Percentiles rank a stretch among this genome's conserved stretches.
Evolutionary conservation across 805 yeast genomes (phyloP).

Genomic region (Jamesozyma jinghongensis): DNA sequence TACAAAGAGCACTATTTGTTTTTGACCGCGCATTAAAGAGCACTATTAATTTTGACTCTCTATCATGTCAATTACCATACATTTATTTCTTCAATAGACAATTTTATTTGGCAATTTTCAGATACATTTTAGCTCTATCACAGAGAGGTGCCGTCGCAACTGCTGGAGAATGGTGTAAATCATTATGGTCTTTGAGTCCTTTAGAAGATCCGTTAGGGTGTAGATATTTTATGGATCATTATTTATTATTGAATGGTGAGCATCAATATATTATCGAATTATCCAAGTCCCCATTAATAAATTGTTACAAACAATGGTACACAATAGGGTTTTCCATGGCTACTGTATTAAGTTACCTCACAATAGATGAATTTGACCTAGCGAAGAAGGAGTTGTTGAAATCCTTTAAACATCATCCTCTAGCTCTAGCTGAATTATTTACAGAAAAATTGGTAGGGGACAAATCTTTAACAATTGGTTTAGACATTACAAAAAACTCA

Average conservation of each 20-base stretch:
- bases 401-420: slow-evolving; percentile 53
- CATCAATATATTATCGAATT: slow-evolving; percentile 52
- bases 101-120: slow-evolving; percentile 62
- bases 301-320: slow-evolving; percentile 54
- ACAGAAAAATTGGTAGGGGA: slow-evolving; percentile 22
- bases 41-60: slow-evolving; percentile 46
- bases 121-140: slow-evolving; percentile 60
- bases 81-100: slow-evolving; percentile 68
- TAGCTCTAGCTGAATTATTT: slow-evolving; percentile 30
- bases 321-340: slow-evolving; percentile 69
- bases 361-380: slow-evolving; percentile 31
- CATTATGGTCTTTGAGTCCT: slow-evolving; percentile 60
- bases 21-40: slow-evolving; percentile 66
- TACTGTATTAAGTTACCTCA: slow-evolving; percentile 50
- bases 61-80: slow-evolving; percentile 61
- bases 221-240: slow-evolving; percentile 72
- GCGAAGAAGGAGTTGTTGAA: slow-evolving; percentile 41
- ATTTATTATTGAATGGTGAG: slow-evolving; percentile 58
- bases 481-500: slow-evolving; percentile 17
- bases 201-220: slow-evolving; percentile 80
- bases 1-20: slow-evolving; percentile 70
- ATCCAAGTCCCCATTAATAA: slow-evolving; percentile 45
- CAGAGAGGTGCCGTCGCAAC: slow-evolving; percentile 72
- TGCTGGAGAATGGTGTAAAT: slow-evolving; percentile 66
- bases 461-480: slow-evolving; percentile 5